These are phyloP conservation scores for Blepharisma stoltei DNA, from an alignment of 73 alveolate genomes.

Conservation along the genomic window DNA sequence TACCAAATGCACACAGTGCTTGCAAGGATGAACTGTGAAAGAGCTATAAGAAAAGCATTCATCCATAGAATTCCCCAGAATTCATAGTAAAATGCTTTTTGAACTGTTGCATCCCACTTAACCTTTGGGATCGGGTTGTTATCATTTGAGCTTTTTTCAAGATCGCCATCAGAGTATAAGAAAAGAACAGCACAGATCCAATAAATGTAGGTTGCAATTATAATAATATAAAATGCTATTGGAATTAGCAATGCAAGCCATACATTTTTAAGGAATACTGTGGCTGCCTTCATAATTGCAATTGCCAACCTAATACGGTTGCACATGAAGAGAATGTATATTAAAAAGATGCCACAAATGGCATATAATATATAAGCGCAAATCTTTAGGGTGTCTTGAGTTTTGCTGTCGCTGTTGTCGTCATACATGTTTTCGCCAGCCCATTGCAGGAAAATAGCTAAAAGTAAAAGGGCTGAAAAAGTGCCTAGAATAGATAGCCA, in stretches of 20 bases:
- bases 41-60: conserved; percentile 66
- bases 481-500: conserved; percentile 62
- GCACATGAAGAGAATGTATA: conserved; percentile 53
- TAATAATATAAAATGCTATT: conserved; percentile 35
- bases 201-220: conserved; percentile 55
- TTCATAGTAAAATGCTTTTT: conserved; percentile 75
- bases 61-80: conserved; percentile 85
- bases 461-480: conserved; percentile 42
- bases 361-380: conserved; percentile 46
- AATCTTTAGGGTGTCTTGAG: neutral
- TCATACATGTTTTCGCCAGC: conserved; percentile 24
- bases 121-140: conserved; percentile 69
- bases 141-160: conserved; percentile 41
- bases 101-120: conserved; percentile 66
- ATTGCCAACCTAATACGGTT: conserved; percentile 89
- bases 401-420: neutral
- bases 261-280: conserved; percentile 38
- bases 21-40: conserved; percentile 54
- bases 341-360: conserved; percentile 36
- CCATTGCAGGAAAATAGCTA: conserved; percentile 33
- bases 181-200: conserved; percentile 82
- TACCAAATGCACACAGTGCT: conserved; percentile 91
- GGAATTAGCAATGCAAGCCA: conserved; percentile 53
- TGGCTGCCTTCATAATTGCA: conserved; percentile 83
- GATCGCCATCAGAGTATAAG: conserved; percentile 80